Percentiles rank a stretch among this genome's conserved stretches.
These are phyloP conservation scores for Irpex rosettiformis DNA, from an alignment of 1,284 basidiomycete species.

Conservation along the genomic window DNA sequence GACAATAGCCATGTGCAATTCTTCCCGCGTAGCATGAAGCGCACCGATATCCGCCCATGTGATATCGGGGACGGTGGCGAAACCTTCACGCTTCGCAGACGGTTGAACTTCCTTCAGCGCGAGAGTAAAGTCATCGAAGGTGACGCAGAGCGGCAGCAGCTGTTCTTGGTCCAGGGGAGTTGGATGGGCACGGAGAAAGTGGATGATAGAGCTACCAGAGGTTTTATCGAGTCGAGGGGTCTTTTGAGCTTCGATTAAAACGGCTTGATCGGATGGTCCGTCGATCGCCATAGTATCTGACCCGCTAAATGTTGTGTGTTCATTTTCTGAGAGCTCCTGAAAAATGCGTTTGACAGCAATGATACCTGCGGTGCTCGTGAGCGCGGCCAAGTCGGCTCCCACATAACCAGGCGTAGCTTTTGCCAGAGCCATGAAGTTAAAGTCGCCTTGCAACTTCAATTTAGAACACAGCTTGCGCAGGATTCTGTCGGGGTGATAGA, in stretches of 20 bases:
- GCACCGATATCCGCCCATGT: slow-evolving; percentile 97
- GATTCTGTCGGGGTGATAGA: slow-evolving; percentile 49
- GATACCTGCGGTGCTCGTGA: slow-evolving; percentile 93
- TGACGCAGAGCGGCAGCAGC: slow-evolving; percentile 79
- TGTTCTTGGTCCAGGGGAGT: slow-evolving; percentile 74
- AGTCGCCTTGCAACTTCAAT: slow-evolving; percentile 75
- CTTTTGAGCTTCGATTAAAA: neutral
- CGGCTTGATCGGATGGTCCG: slow-evolving; percentile 12
- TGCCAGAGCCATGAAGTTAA: slow-evolving; percentile 80
- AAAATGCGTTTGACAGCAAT: slow-evolving; percentile 97
- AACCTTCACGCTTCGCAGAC: slow-evolving; percentile 96
- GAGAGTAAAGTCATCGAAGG: slow-evolving; percentile 71
- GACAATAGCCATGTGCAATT: slow-evolving; percentile 96
- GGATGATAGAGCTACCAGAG: slow-evolving; percentile 74
- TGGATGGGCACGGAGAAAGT: slow-evolving; percentile 87
- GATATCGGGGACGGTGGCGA: slow-evolving; percentile 94
- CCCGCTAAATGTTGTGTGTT: slow-evolving; percentile 54
- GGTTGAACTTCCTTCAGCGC: slow-evolving; percentile 90
- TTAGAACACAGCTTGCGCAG: slow-evolving; percentile 76
- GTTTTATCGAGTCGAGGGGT: slow-evolving; percentile 32
- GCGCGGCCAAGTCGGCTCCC: slow-evolving; percentile 88
- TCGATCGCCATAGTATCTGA: slow-evolving; percentile 50
- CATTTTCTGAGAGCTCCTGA: slow-evolving; percentile 68
- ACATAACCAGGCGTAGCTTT: slow-evolving; percentile 97
- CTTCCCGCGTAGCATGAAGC: slow-evolving; percentile 79